Conservation (phyloP, 2,329 filamentous ascomycete genomes). For the Calonectria naviculata region DNA sequence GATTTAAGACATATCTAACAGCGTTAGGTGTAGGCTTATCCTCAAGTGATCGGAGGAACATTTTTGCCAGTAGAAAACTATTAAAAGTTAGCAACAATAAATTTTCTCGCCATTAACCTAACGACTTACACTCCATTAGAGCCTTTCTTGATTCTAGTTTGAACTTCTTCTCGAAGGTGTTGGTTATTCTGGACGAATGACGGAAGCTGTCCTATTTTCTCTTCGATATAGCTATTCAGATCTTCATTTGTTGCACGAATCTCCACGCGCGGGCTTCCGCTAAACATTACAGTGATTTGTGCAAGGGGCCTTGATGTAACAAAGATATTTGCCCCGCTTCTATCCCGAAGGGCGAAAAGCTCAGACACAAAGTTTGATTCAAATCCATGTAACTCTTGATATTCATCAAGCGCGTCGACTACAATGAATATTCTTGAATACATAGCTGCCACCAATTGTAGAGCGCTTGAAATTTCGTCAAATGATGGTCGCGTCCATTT, state of each 20-base stretch:
- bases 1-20: slow-evolving; percentile 45
- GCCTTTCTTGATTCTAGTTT: neutral
- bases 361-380: neutral
- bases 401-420: slow-evolving; percentile 41
- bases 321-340: slow-evolving; percentile 22
- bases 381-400: neutral
- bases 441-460: neutral
- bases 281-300: slow-evolving; percentile 20
- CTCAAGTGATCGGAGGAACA: slow-evolving; percentile 19
- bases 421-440: slow-evolving; percentile 25
- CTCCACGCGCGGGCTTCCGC: neutral
- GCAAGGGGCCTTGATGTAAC: slow-evolving; percentile 37
- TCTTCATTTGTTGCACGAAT: slow-evolving; percentile 31
- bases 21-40: neutral
- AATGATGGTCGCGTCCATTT: neutral
- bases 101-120: too few relatives aligned
- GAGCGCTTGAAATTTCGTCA: neutral
- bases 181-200: rapidly evolving
- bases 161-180: slow-evolving; percentile 20
- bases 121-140: slow-evolving; percentile 33
- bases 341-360: slow-evolving; percentile 4
- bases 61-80: slow-evolving; percentile 28
- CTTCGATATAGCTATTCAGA: slow-evolving; percentile 19
- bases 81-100: neutral
- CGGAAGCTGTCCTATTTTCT: neutral